Conservation (phyloP, 179 eudicot genomes). For the Silene noctiflora region DNA sequence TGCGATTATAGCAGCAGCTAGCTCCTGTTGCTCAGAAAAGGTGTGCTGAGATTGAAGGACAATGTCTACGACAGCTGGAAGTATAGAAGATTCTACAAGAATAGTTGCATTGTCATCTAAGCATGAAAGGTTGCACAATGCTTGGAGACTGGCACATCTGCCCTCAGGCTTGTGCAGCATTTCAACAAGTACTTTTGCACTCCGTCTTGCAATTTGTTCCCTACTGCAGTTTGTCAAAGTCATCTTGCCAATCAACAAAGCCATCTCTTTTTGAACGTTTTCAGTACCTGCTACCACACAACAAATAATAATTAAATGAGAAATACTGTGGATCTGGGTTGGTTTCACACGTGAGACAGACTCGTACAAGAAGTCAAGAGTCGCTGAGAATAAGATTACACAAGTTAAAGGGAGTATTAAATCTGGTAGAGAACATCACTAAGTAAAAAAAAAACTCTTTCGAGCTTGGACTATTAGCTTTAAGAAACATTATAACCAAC, state of each 20-base stretch:
- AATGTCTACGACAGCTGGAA: slow-evolving; percentile 49
- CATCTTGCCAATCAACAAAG: slow-evolving; percentile 54
- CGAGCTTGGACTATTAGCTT: background rate
- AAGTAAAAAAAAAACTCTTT: background rate
- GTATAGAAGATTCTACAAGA: slow-evolving; percentile 54
- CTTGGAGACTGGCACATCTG: slow-evolving; percentile 50
- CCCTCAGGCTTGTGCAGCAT: slow-evolving; percentile 47
- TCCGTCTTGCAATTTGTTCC: slow-evolving; percentile 53
- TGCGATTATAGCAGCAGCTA: slow-evolving; percentile 53
- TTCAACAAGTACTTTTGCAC: slow-evolving; percentile 48
- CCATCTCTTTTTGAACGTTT: slow-evolving; percentile 46
- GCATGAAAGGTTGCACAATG: slow-evolving; percentile 48
- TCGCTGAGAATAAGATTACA: background rate
- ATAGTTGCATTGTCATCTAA: slow-evolving; percentile 60
- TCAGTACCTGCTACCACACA: slow-evolving; percentile 42
- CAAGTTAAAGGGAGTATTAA: background rate
- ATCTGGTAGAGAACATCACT: background rate
- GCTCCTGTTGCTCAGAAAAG: slow-evolving; percentile 34
- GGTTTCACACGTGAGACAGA: background rate
- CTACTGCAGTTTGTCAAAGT: slow-evolving; percentile 51
- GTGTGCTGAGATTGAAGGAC: slow-evolving; percentile 38
- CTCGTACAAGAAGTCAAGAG: too few relatives aligned
- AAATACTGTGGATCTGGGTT: background rate
- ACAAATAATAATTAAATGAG: background rate
- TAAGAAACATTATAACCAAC: background rate